A percentile compares a stretch with the other conserved stretches of the same genome.
phyloP scores from a whole-genome alignment of 2,329 filamentous ascomycete species.

The Teratosphaeria pseudoeucalypti region DNA sequence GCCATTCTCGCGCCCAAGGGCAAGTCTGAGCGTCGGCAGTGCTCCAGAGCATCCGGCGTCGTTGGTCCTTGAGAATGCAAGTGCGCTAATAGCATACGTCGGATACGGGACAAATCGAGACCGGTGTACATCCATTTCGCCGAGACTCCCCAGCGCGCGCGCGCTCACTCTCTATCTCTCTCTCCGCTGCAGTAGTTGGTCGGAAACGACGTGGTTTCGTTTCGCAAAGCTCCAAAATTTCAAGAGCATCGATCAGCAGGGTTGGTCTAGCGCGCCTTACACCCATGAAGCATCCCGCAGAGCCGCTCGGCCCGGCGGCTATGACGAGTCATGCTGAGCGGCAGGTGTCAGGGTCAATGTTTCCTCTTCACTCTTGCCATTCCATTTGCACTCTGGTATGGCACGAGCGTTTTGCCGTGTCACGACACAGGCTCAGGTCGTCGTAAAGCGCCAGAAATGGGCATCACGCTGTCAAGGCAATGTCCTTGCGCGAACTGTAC shows the following conservation, averaged over 20 bases:
- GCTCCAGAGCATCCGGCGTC: conserved; percentile 35
- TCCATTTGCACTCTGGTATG: neutral
- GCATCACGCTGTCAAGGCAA: neutral
- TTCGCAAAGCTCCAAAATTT: neutral
- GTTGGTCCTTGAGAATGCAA: conserved; percentile 78
- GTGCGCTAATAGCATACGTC: conserved; percentile 81
- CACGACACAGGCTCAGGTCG: neutral
- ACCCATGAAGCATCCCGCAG: neutral
- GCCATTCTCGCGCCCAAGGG: conserved; percentile 84
- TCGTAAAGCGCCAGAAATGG: neutral
- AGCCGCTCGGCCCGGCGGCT: neutral
- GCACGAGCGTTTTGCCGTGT: neutral
- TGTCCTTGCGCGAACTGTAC: neutral
- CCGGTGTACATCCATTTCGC: conserved; percentile 83
- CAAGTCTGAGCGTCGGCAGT: conserved; percentile 58
- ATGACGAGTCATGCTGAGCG: neutral
- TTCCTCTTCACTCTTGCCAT: neutral
- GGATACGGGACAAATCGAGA: conserved; percentile 93
- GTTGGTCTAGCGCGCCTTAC: neutral
- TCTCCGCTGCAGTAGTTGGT: neutral
- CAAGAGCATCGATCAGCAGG: neutral
- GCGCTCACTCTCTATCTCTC: too few relatives aligned
- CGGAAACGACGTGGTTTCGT: neutral
- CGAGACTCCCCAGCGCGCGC: neutral
- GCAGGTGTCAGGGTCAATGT: neutral